phyloP scores from a whole-genome alignment of 176 grass and related monocot genomes.

The Bonia amplexicaulis region DNA sequence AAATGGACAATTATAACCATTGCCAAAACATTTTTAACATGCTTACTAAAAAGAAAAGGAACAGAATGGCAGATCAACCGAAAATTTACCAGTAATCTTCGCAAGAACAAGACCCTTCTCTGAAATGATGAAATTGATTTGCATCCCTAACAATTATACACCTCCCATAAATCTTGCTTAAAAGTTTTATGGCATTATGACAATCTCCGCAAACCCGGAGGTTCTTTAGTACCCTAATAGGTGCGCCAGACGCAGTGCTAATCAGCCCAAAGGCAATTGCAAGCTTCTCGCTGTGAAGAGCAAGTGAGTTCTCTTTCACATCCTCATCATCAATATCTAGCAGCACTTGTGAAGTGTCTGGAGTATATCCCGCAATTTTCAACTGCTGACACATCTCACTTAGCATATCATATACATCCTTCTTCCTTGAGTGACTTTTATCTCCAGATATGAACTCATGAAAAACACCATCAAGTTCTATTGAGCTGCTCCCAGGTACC shows the following conservation, averaged over 20 bases:
- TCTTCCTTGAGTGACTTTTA: slow-evolving; percentile 52
- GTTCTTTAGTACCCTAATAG: slow-evolving; percentile 66
- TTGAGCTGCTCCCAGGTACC: slow-evolving; percentile 56
- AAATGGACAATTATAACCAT: slow-evolving; percentile 12
- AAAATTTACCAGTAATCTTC: slow-evolving; percentile 60
- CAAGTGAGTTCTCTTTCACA: slow-evolving; percentile 57
- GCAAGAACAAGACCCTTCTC: slow-evolving; percentile 60
- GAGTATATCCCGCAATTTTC: slow-evolving; percentile 44
- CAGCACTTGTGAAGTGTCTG: slow-evolving; percentile 56
- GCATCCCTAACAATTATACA: slow-evolving; percentile 59
- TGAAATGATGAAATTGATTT: slow-evolving; percentile 66
- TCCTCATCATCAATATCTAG: slow-evolving; percentile 65
- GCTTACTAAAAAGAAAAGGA: slow-evolving; percentile 1
- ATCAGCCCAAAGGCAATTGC: slow-evolving; percentile 69
- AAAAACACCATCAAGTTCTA: slow-evolving; percentile 58
- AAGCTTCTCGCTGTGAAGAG: slow-evolving; percentile 68
- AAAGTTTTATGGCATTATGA: slow-evolving; percentile 61
- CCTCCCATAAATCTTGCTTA: slow-evolving; percentile 64
- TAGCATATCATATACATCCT: slow-evolving; percentile 52
- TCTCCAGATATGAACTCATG: slow-evolving; percentile 66
- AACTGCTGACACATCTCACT: slow-evolving; percentile 44
- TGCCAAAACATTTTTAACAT: slow-evolving; percentile 5
- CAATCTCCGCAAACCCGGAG: slow-evolving; percentile 64
- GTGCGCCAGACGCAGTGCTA: slow-evolving; percentile 31
- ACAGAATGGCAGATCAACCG: background rate